Evolutionary conservation across 2,329 filamentous ascomycete species (phyloP).

Genomic region (Aspergillus latus): DNA sequence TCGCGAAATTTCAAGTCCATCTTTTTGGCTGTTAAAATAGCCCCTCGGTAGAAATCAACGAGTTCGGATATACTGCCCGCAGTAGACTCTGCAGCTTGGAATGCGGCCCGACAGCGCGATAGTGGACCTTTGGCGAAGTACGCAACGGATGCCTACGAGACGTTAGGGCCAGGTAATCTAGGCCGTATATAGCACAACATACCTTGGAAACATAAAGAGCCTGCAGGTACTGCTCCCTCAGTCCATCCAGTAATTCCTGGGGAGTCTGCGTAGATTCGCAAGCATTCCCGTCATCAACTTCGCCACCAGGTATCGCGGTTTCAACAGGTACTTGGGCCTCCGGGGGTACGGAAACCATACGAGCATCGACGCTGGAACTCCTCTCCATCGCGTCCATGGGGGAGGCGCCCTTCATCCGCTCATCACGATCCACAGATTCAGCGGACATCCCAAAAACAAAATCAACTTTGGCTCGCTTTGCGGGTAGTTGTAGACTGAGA

Average conservation of each 20-base stretch:
- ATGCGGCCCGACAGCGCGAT: slow-evolving; percentile 45
- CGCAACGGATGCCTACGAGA: slow-evolving; percentile 46
- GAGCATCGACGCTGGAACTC: slow-evolving; percentile 14
- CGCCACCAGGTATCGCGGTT: slow-evolving; percentile 4
- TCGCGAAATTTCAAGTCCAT: slow-evolving; percentile 51
- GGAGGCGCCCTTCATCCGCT: slow-evolving; percentile 17
- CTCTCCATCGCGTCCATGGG: slow-evolving; percentile 22
- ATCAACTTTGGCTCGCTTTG: slow-evolving; percentile 27
- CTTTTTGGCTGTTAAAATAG: slow-evolving; percentile 46
- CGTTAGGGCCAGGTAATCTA: too few species aligned
- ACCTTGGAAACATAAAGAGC: slow-evolving; percentile 47
- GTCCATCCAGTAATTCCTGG: slow-evolving; percentile 36
- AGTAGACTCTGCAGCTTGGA: slow-evolving; percentile 31
- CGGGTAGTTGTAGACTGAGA: slow-evolving; percentile 15
- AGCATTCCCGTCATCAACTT: slow-evolving; percentile 18
- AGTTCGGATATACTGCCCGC: slow-evolving; percentile 30
- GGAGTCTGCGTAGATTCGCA: slow-evolving; percentile 26
- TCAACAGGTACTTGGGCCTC: slow-evolving; percentile 20
- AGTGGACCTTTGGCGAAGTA: slow-evolving; percentile 54
- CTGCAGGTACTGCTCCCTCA: slow-evolving; percentile 44
- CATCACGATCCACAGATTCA: not conserved
- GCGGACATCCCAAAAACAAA: slow-evolving; percentile 31
- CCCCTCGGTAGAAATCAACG: slow-evolving; percentile 41
- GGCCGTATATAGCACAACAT: not conserved
- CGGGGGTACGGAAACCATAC: slow-evolving; percentile 6